Percentiles rank a stretch among this genome's conserved stretches.
These are phyloP conservation scores for Lagerstroemia speciosa DNA, from an alignment of 345 rosid genomes.

Conservation along the genomic window DNA sequence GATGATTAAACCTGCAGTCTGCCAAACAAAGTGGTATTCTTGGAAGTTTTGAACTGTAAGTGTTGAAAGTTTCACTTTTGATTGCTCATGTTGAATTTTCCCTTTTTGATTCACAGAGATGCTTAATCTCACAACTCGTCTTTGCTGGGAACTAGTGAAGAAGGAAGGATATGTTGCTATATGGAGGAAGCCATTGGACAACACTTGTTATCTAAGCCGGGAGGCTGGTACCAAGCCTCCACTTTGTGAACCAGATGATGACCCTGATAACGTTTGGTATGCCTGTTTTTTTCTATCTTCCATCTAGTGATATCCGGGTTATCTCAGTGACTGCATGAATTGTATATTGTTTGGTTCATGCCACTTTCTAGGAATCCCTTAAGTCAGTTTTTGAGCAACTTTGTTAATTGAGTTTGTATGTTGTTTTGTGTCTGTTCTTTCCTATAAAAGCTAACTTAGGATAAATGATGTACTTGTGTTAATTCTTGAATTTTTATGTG, in stretches of 20 bases:
- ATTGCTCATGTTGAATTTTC: not conserved
- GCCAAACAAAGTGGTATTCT: not conserved
- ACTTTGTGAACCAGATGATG: conserved; percentile 63
- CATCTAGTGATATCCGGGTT: not conserved
- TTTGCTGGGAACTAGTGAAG: conserved; percentile 93
- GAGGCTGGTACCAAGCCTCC: conserved; percentile 56
- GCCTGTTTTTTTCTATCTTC: not conserved
- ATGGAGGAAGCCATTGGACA: conserved; percentile 79
- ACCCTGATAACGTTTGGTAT: conserved; percentile 90
- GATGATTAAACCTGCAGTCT: not conserved
- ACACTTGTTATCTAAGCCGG: conserved; percentile 77
- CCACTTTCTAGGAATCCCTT: not conserved
- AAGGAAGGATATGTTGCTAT: conserved; percentile 93
- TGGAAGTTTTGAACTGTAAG: not conserved
- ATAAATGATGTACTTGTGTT: not conserved
- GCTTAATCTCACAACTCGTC: conserved; percentile 74
- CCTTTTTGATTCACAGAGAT: conserved; percentile 44
- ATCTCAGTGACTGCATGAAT: not conserved
- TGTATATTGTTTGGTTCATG: not conserved
- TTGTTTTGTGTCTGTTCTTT: not conserved
- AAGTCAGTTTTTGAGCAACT: not conserved
- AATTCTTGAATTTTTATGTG: not conserved
- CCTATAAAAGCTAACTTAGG: not conserved
- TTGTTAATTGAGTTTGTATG: not conserved
- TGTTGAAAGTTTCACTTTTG: not conserved